Evolutionary conservation across 2,329 filamentous ascomycete species (phyloP).

Genomic region (Aspergillus oerlinghausenensis): DNA sequence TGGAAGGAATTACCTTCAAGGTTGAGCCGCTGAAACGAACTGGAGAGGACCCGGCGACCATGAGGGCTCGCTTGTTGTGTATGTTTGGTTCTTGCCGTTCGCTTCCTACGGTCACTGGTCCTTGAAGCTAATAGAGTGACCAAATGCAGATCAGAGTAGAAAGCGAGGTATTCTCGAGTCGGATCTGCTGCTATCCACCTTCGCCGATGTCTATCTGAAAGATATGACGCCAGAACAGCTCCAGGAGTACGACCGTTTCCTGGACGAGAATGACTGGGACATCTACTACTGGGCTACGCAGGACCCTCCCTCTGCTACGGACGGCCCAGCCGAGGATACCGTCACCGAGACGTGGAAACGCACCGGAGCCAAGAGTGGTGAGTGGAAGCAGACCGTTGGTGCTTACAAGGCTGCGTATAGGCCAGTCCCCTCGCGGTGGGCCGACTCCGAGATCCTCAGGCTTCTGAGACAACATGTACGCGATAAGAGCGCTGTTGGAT

Average conservation of each 20-base stretch:
- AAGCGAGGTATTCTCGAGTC: conserved; percentile 95
- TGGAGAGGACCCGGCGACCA: conserved; percentile 80
- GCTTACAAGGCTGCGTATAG: conserved; percentile 91
- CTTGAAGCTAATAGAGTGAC: not conserved
- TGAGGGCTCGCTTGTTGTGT: conserved; percentile 77
- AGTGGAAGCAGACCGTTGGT: conserved; percentile 96
- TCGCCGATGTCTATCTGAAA: conserved; percentile 73
- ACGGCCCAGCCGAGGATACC: conserved; percentile 29
- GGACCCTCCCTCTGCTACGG: conserved; percentile 56
- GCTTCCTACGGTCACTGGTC: not conserved
- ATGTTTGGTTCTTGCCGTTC: conserved; percentile 19
- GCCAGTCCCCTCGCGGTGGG: conserved; percentile 83
- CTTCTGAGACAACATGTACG: conserved; percentile 78
- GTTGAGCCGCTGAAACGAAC: conserved; percentile 82
- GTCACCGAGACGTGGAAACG: conserved; percentile 47
- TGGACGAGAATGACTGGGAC: conserved; percentile 99
- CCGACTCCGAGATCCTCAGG: conserved; percentile 70
- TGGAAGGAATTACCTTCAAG: conserved; percentile 79
- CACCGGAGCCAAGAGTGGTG: conserved; percentile 57
- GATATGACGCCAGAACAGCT: conserved; percentile 71
- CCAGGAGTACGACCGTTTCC: conserved; percentile 80
- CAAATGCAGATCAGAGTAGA: conserved; percentile 75
- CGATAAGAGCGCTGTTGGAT: conserved; percentile 55
- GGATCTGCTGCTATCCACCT: conserved; percentile 93
- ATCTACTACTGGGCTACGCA: conserved; percentile 99